Evolutionary conservation across 2,329 filamentous ascomycete species (phyloP).

Genomic region (Botryotinia convoluta): DNA sequence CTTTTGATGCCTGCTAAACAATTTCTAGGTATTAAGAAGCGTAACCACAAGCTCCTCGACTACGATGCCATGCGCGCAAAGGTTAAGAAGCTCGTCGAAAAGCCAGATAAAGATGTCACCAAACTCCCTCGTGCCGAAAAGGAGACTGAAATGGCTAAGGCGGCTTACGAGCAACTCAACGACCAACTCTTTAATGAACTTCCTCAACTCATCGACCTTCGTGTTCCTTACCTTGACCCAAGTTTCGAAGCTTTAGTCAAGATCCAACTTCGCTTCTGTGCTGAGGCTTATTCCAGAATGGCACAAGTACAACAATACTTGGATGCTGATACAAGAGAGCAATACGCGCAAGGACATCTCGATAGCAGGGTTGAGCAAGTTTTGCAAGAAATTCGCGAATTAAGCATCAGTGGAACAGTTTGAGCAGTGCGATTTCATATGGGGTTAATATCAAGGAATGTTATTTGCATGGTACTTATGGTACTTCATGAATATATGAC

Average conservation of each 20-base stretch:
- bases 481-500: constrained; percentile 18
- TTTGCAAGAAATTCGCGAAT: constrained; percentile 90
- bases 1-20: constrained; percentile 25
- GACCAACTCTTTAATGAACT: constrained; percentile 91
- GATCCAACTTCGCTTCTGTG: constrained; percentile 96
- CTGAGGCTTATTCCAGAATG: constrained; percentile 96
- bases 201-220: constrained; percentile 92
- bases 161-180: constrained; percentile 93
- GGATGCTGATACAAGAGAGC: constrained; percentile 90
- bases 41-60: constrained; percentile 96
- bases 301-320: constrained; percentile 98
- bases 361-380: constrained; percentile 93
- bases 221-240: constrained; percentile 94
- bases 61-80: constrained; percentile 95
- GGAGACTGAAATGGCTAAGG: constrained; percentile 91
- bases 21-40: constrained; percentile 87
- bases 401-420: constrained; percentile 81
- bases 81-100: constrained; percentile 95
- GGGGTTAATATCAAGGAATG: constrained; percentile 1
- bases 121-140: constrained; percentile 95
- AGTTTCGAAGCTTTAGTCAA: constrained; percentile 98
- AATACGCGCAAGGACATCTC: constrained; percentile 90
- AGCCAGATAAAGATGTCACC: constrained; percentile 96
- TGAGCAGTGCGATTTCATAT: constrained; percentile 38
- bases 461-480: constrained; percentile 17